phyloP scores from a whole-genome alignment of 768 basidiomycete genomes.

The Hirschioporus abietinus region DNA sequence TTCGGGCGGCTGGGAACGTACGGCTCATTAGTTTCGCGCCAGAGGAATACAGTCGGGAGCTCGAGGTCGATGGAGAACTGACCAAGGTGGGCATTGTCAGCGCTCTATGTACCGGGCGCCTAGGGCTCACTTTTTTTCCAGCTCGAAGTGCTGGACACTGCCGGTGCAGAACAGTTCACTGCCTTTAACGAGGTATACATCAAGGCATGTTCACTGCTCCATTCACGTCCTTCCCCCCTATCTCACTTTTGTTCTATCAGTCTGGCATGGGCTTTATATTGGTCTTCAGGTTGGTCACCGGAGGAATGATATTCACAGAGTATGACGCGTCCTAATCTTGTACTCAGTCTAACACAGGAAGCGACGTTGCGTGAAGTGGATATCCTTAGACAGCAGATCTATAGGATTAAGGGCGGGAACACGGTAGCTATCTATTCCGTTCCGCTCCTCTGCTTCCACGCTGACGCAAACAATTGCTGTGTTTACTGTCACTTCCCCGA shows the following conservation, averaged over 20 bases:
- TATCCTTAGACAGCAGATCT: conserved; percentile 74
- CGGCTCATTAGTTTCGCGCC: conserved; percentile 15
- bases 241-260: conserved; percentile 26
- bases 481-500: conserved; percentile 1
- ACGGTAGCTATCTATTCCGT: conserved; percentile 33
- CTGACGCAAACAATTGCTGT: not conserved
- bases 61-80: conserved; percentile 61
- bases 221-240: conserved; percentile 1
- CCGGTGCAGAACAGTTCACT: conserved; percentile 82
- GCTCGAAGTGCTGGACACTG: conserved; percentile 81
- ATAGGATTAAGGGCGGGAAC: conserved; percentile 70
- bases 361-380: conserved; percentile 77
- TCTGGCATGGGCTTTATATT: conserved; percentile 74
- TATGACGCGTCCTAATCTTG: conserved; percentile 3
- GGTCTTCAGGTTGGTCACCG: conserved; percentile 62
- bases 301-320: not conserved
- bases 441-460: conserved; percentile 1
- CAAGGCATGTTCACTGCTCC: conserved; percentile 42
- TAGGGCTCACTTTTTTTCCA: conserved; percentile 22
- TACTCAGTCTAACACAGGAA: conserved; percentile 69
- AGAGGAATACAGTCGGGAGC: conserved; percentile 68
- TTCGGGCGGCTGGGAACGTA: not conserved
- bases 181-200: conserved; percentile 79
- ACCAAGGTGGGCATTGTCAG: conserved; percentile 44
- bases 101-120: conserved; percentile 3